Evolutionary conservation across 306 rosid species (phyloP), one percentile per base, ranked within the genome.

Genomic region (Rosa chinensis): DNA sequence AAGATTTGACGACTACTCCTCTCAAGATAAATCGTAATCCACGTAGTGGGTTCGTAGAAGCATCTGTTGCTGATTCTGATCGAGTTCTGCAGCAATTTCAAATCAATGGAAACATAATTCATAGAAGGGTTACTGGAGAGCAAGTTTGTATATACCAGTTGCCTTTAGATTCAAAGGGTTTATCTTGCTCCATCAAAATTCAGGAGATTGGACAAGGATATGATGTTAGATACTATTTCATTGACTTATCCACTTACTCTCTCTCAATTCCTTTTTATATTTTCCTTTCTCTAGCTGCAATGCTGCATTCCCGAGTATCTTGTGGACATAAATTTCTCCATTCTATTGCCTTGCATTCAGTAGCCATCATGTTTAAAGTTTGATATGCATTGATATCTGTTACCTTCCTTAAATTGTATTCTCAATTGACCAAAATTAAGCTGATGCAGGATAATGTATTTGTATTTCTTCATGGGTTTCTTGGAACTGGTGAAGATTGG

Each of bases 401-500:
- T 73, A 13, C 69, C 76, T 78, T 66, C 73, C 56, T 80, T 50
- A 25, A 48, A 70, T 78, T 67, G 69, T 20, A 5, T 77, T 76
- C 87, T 90, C 73, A 88, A 81, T 81, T 71, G 61, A 55, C 74
- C 72, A 55, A 58, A 71, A 67, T 80, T 79, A 77, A 70, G 70
- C 81, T 75, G 82, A 78, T 89, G 89, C 90, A 94, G 99, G 97
- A 90, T 66, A 86, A 87, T 70, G 84, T 86, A 59, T 43, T 90
- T 55, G 78, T 94, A 53, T 94, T 94, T 89, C 97, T 94, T 83
- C 97, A 94, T 79, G 99, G 99, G 70, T 94, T 91, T 86, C 97
- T 94, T 80, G 99, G 99, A 84, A 81, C 89, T 56, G 90, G 97
- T 76, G 92, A 92, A 89, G 99, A 94, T 80, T 94, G 99, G 99